Conservation (phyloP, 169 alveolate species). For the Eimeria tenella region DNA sequence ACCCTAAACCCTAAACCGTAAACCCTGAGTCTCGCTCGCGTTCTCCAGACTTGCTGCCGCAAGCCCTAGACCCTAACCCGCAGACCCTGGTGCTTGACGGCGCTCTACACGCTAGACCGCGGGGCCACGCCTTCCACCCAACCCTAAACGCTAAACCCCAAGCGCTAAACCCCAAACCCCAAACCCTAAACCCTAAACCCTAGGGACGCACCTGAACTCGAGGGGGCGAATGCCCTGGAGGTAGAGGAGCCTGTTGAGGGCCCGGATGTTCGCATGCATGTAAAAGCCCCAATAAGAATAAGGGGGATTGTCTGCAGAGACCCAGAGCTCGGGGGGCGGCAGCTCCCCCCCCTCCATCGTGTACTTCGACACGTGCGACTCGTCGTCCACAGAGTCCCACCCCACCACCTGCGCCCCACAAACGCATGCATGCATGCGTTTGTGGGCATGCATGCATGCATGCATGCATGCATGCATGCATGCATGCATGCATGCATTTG, state of each 20-base stretch:
- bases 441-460: not conserved
- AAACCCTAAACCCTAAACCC: conserved; percentile 16
- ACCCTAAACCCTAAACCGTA: conserved; percentile 41
- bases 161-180: not conserved
- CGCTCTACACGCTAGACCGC: too few relatives aligned
- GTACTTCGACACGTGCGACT: conserved; percentile 82
- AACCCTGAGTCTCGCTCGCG: not conserved
- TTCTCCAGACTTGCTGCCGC: not conserved
- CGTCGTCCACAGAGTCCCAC: conserved; percentile 81
- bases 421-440: conserved; percentile 11
- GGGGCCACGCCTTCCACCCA: too few relatives aligned
- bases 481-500: not conserved
- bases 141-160: too few relatives aligned
- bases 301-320: conserved; percentile 90
- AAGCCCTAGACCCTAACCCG: not conserved
- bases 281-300: conserved; percentile 94
- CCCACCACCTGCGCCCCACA: conserved; percentile 46
- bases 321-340: conserved; percentile 90
- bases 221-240: conserved; percentile 88
- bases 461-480: not conserved
- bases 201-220: conserved; percentile 82
- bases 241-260: conserved; percentile 89
- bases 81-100: not conserved
- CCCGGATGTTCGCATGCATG: conserved; percentile 90
- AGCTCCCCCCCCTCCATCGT: conserved; percentile 89